Evolutionary conservation across 768 basidiomycete species (phyloP).

Genomic region (Lactarius indigo): DNA sequence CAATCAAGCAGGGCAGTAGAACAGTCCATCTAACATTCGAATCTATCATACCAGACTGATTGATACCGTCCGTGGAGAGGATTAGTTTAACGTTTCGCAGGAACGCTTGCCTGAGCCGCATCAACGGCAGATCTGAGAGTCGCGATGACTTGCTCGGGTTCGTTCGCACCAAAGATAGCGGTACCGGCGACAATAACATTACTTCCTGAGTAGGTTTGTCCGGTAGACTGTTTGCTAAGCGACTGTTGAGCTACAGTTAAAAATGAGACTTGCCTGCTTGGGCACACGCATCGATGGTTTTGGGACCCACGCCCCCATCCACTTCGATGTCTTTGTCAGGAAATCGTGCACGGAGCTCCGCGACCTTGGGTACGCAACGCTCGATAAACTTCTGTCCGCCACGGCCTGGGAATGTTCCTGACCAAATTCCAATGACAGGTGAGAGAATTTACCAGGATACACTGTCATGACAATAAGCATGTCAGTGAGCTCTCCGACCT

Average conservation of each 20-base stretch:
- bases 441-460: slow-evolving; percentile 61
- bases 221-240: background rate
- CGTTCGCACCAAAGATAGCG: slow-evolving; percentile 82
- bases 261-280: slow-evolving; percentile 62
- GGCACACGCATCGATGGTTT: slow-evolving; percentile 84
- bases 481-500: slow-evolving; percentile 77
- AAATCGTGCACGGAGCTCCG: slow-evolving; percentile 85
- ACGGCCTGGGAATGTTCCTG: slow-evolving; percentile 47
- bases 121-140: slow-evolving; percentile 67
- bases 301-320: slow-evolving; percentile 94
- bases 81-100: slow-evolving; percentile 24
- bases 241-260: background rate
- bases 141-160: slow-evolving; percentile 75
- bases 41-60: background rate
- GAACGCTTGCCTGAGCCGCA: slow-evolving; percentile 53
- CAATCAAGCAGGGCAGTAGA: background rate
- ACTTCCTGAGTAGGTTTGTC: slow-evolving; percentile 55
- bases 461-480: slow-evolving; percentile 99
- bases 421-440: background rate
- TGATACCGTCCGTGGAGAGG: background rate
- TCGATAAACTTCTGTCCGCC: slow-evolving; percentile 98
- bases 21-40: background rate
- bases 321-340: slow-evolving; percentile 97
- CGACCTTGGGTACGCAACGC: slow-evolving; percentile 88
- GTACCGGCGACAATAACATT: slow-evolving; percentile 99